These are phyloP conservation scores for Candida silvatica DNA, from an alignment of 805 yeast genomes.

Conservation along the genomic window DNA sequence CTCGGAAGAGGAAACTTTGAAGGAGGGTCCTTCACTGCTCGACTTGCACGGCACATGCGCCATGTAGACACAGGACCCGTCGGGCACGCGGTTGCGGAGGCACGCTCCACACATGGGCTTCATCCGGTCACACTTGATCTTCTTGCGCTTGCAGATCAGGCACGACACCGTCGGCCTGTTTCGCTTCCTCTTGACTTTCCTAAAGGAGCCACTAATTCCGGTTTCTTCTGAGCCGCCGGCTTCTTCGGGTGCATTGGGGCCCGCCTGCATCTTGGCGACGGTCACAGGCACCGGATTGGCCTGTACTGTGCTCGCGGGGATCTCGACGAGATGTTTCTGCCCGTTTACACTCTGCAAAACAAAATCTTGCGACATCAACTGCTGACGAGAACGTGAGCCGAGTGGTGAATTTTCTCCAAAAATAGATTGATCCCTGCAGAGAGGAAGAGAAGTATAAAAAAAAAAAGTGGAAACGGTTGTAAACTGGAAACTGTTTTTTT, in stretches of 20 bases:
- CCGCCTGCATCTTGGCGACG: too few species aligned
- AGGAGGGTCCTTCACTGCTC: neutral
- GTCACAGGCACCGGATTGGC: too few species aligned
- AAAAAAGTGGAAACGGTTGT: too few species aligned
- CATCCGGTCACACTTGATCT: conserved; percentile 33
- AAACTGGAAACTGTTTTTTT: too few species aligned
- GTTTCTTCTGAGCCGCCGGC: too few species aligned
- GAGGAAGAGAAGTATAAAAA: too few species aligned
- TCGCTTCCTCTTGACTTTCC: conserved; percentile 28
- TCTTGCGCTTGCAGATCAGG: conserved; percentile 35
- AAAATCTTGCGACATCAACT: conserved; percentile 5
- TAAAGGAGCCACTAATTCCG: too few species aligned
- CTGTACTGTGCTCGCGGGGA: conserved; percentile 5
- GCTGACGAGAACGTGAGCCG: too few species aligned
- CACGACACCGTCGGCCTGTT: conserved; percentile 37
- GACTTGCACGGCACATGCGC: conserved; percentile 4
- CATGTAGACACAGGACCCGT: conserved; percentile 17
- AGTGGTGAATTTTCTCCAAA: too few species aligned
- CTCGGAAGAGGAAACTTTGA: neutral
- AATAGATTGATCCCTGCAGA: too few species aligned
- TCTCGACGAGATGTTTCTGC: conserved; percentile 11
- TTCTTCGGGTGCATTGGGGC: too few species aligned
- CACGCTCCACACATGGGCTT: conserved; percentile 29
- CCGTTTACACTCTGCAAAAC: conserved; percentile 11
- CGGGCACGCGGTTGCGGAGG: conserved; percentile 11